phyloP scores from a whole-genome alignment of 768 basidiomycete genomes.

The Rhodotorula toruloides region DNA sequence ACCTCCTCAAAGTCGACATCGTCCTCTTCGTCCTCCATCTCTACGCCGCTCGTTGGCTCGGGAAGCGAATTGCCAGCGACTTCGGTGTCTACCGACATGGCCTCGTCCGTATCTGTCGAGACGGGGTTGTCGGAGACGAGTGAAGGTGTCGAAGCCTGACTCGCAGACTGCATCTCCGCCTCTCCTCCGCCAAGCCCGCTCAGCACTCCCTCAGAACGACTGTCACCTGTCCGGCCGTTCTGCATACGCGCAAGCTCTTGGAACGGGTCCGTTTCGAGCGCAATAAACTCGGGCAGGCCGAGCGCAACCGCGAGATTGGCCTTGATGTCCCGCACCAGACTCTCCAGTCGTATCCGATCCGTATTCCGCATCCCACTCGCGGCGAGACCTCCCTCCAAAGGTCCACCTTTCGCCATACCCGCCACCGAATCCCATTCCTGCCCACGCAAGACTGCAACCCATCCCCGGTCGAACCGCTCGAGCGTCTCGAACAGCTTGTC shows the following conservation, averaged over 20 bases:
- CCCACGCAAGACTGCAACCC: conserved; percentile 20
- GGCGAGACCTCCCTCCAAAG: no score
- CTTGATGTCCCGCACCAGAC: conserved; percentile 10
- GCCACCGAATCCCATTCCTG: conserved; percentile 11
- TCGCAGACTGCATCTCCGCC: not conserved
- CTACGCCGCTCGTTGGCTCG: not conserved
- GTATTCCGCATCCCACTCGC: conserved; percentile 11
- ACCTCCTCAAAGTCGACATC: conserved; percentile 29
- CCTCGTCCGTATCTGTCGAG: not conserved
- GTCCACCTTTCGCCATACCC: not conserved
- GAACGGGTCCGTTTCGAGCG: conserved; percentile 27
- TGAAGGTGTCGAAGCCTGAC: conserved; percentile 3
- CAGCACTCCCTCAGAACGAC: not conserved
- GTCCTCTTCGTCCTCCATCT: conserved; percentile 12
- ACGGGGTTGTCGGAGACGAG: not conserved
- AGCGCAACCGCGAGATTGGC: conserved; percentile 12
- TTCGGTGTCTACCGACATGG: conserved; percentile 16
- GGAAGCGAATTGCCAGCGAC: not conserved
- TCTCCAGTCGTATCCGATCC: conserved; percentile 22
- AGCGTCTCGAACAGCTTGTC: not conserved
- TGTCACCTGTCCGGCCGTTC: not conserved
- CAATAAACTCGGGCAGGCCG: conserved; percentile 16
- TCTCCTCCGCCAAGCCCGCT: not conserved
- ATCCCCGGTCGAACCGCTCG: conserved; percentile 15
- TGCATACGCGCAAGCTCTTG: not conserved